These are phyloP conservation scores for Cyberlindnera subsufficiens DNA, from an alignment of 805 yeast genomes.

Conservation along the genomic window DNA sequence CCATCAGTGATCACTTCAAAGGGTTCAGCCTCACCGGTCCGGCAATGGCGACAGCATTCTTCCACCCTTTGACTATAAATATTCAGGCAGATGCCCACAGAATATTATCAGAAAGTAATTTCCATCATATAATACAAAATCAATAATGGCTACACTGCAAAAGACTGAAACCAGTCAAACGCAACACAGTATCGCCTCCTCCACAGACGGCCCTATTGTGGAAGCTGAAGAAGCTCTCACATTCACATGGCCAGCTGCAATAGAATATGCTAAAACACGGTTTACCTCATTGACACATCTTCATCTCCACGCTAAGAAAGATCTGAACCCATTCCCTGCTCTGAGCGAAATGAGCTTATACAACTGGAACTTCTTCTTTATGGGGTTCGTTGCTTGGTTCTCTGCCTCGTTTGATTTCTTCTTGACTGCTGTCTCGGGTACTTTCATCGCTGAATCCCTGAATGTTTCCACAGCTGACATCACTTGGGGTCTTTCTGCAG, in stretches of 20 bases:
- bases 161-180: neutral
- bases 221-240: neutral
- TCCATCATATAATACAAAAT: too few relatives aligned
- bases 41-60: too few relatives aligned
- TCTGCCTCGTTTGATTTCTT: constrained; percentile 73
- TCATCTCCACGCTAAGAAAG: constrained; percentile 17
- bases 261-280: constrained; percentile 19
- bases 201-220: neutral
- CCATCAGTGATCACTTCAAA: too few relatives aligned
- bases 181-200: neutral
- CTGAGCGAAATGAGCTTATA: constrained; percentile 30
- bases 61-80: too few relatives aligned
- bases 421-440: constrained; percentile 52
- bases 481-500: constrained; percentile 72
- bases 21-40: too few relatives aligned
- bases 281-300: constrained; percentile 20
- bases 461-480: constrained; percentile 41
- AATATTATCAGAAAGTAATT: too few relatives aligned
- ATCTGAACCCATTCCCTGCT: constrained; percentile 39
- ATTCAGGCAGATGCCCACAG: too few relatives aligned
- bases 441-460: constrained; percentile 45
- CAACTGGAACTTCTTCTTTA: constrained; percentile 52
- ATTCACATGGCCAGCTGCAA: neutral
- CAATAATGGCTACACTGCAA: too few relatives aligned
- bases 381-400: constrained; percentile 64